Evolutionary conservation across 805 yeast species (phyloP).

Genomic region (Yamadazyma scolyti): DNA sequence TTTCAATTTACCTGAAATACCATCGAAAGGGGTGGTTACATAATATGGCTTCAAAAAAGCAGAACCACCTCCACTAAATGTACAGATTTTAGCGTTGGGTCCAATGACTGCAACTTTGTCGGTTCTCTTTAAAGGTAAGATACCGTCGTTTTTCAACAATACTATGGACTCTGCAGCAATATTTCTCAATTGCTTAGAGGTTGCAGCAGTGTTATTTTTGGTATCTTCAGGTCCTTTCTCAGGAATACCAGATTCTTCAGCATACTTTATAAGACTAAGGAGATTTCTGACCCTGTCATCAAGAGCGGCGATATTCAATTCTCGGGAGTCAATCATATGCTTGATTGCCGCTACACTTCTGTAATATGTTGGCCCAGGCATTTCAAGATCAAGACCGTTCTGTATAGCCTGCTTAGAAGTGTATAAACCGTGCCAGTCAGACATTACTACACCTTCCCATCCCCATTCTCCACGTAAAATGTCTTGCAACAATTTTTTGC

Average conservation of each 20-base stretch:
- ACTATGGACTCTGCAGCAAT: constrained; percentile 25
- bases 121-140: constrained; percentile 28
- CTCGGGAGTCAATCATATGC: constrained; percentile 23
- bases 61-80: constrained; percentile 34
- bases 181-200: constrained; percentile 17
- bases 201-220: constrained; percentile 21
- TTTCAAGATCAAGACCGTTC: constrained; percentile 30
- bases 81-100: constrained; percentile 26
- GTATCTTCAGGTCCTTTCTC: constrained; percentile 16
- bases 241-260: constrained; percentile 15
- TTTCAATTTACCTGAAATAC: constrained; percentile 13
- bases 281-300: constrained; percentile 26
- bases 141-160: constrained; percentile 23
- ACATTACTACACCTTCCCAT: constrained; percentile 31
- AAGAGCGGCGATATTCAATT: constrained; percentile 20
- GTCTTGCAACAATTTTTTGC: constrained; percentile 17
- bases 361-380: constrained; percentile 30
- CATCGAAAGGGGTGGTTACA: constrained; percentile 23
- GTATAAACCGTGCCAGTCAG: constrained; percentile 32
- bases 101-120: constrained; percentile 30
- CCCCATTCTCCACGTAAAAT: constrained; percentile 27
- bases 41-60: constrained; percentile 25
- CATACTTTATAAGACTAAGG: constrained; percentile 22
- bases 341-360: constrained; percentile 14
- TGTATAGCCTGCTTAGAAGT: constrained; percentile 23